phyloP scores from a whole-genome alignment of 768 basidiomycete genomes.

The Chlorophyllum brunneum region DNA sequence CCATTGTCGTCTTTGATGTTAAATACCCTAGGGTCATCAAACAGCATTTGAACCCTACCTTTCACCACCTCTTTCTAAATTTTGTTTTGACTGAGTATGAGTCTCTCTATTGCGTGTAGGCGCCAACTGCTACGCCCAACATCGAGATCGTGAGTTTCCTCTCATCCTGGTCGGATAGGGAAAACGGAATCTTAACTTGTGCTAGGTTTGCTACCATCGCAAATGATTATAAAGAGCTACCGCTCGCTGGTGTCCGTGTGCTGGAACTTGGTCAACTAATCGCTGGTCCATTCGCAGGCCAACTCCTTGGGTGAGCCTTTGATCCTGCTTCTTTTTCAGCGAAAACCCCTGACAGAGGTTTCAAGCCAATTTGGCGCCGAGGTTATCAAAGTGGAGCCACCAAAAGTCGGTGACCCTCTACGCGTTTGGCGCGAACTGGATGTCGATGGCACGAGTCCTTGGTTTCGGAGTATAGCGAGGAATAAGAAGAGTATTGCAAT shows the following conservation, averaged over 20 bases:
- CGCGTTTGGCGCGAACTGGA: constrained; percentile 72
- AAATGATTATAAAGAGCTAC: constrained; percentile 35
- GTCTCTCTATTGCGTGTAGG: constrained; percentile 2
- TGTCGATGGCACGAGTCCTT: constrained; percentile 65
- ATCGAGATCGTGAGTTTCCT: constrained; percentile 6
- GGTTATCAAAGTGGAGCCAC: constrained; percentile 68
- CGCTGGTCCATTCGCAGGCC: constrained; percentile 71
- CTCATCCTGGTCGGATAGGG: not conserved
- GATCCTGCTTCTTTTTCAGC: not conserved
- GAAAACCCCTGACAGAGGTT: not conserved
- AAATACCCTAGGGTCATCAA: not conserved
- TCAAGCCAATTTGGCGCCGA: constrained; percentile 68
- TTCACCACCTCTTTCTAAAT: not conserved
- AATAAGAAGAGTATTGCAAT: constrained; percentile 76
- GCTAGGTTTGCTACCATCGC: constrained; percentile 12
- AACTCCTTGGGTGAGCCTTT: constrained; percentile 62
- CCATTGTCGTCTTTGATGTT: not conserved
- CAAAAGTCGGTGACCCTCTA: constrained; percentile 58
- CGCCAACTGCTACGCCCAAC: constrained; percentile 7
- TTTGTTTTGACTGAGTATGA: not conserved
- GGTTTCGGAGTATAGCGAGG: constrained; percentile 68
- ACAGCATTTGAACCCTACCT: not conserved
- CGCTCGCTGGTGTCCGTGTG: constrained; percentile 59
- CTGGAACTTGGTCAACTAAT: constrained; percentile 70
- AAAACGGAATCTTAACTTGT: not conserved